Conservation (phyloP, 345 rosid genomes). For the Syzygium aqueum region DNA sequence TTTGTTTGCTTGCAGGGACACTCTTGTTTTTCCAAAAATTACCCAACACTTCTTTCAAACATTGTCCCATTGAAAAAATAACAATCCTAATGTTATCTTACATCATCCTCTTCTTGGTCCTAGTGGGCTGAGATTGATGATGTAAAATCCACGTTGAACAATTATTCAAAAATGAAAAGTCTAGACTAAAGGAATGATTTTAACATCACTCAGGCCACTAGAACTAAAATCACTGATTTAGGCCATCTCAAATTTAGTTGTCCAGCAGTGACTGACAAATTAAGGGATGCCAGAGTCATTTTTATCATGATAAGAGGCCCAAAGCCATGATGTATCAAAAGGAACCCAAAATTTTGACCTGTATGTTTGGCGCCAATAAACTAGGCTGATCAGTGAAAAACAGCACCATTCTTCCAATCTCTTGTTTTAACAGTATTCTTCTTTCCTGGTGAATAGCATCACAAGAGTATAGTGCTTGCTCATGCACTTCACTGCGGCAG, state of each 20-base stretch:
- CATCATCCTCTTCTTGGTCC: background rate
- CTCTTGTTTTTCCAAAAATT: background rate
- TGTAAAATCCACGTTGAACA: background rate
- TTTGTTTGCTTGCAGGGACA: background rate
- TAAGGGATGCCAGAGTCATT: background rate
- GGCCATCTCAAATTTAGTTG: background rate
- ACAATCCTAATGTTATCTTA: background rate
- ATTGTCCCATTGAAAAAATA: background rate
- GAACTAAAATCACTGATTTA: background rate
- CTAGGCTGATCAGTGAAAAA: constrained; percentile 99
- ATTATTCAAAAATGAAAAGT: background rate
- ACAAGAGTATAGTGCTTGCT: constrained; percentile 77
- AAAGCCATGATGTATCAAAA: background rate
- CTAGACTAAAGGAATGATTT: background rate
- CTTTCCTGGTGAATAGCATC: constrained; percentile 84
- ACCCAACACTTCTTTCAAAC: background rate
- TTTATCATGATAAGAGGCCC: background rate
- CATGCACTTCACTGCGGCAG: constrained; percentile 86
- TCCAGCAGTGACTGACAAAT: background rate
- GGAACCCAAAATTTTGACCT: constrained; percentile 30
- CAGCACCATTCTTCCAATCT: constrained; percentile 96
- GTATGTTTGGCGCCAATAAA: constrained; percentile 96
- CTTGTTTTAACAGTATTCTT: constrained; percentile 89
- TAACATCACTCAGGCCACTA: background rate
- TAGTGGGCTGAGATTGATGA: background rate